phyloP scores from a whole-genome alignment of 2,329 filamentous ascomycete genomes.

The Colletotrichum destructivum region DNA sequence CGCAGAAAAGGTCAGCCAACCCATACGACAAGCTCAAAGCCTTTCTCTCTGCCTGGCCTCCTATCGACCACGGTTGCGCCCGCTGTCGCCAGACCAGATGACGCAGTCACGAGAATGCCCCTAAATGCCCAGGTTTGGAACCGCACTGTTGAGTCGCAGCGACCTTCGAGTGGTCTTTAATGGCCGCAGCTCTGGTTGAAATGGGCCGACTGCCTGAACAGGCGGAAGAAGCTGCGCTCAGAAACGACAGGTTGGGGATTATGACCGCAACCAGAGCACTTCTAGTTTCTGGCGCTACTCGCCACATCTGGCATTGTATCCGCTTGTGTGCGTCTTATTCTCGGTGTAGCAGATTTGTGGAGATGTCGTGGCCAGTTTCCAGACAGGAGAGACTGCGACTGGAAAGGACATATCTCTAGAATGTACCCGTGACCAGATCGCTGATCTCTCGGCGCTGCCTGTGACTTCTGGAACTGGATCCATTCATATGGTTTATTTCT shows the following conservation, averaged over 20 bases:
- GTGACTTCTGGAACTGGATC: not conserved
- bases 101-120: not conserved
- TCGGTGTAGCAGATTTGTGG: not conserved
- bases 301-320: not conserved
- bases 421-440: too few relatives aligned
- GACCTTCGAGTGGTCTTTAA: not conserved
- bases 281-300: not conserved
- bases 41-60: too few relatives aligned
- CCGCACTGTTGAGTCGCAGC: not conserved
- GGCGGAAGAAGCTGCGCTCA: not conserved
- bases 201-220: not conserved
- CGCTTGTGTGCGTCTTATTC: not conserved
- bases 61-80: not conserved
- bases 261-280: not conserved
- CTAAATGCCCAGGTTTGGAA: not conserved
- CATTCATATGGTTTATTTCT: not conserved
- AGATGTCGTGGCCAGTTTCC: not conserved
- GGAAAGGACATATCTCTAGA: too few relatives aligned
- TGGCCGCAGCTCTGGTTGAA: not conserved
- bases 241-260: not conserved
- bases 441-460: too few relatives aligned
- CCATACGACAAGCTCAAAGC: not conserved
- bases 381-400: not conserved
- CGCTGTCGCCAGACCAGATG: conserved; percentile 44
- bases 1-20: not conserved